phyloP scores from a whole-genome alignment of 129 eudicot species.

The Logfia minima region DNA sequence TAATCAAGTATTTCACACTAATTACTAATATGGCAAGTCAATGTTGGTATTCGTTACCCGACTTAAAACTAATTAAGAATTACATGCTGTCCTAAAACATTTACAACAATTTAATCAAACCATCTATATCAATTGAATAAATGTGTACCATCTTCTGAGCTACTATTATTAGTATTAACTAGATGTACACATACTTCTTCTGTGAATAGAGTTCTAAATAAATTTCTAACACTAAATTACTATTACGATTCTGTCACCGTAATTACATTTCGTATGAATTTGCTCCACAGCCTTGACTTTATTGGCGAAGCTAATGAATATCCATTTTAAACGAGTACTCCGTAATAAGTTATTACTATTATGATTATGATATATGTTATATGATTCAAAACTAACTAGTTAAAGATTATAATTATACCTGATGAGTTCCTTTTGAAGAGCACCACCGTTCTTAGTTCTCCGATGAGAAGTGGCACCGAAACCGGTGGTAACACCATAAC shows the following conservation, averaged over 20 bases:
- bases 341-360: not conserved
- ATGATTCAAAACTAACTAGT: not conserved
- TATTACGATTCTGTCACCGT: too few relatives aligned
- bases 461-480: constrained; percentile 75
- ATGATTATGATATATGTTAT: not conserved
- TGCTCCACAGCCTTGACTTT: too few relatives aligned
- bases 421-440: constrained; percentile 56
- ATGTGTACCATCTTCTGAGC: too few relatives aligned
- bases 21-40: not conserved
- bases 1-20: not conserved
- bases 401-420: constrained; percentile 26
- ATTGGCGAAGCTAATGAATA: not conserved
- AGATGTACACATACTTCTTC: not conserved
- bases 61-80: not conserved
- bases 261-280: too few relatives aligned
- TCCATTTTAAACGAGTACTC: not conserved
- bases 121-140: not conserved
- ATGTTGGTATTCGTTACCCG: not conserved
- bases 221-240: too few relatives aligned
- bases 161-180: too few relatives aligned
- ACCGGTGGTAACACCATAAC: constrained; percentile 78
- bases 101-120: not conserved
- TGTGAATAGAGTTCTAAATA: not conserved
- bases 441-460: constrained; percentile 62
- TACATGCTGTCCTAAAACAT: not conserved